A percentile compares a stretch with the other conserved stretches of the same genome.
phyloP scores from a whole-genome alignment of 2,329 filamentous ascomycete species.

The Diaporthe ampelina region DNA sequence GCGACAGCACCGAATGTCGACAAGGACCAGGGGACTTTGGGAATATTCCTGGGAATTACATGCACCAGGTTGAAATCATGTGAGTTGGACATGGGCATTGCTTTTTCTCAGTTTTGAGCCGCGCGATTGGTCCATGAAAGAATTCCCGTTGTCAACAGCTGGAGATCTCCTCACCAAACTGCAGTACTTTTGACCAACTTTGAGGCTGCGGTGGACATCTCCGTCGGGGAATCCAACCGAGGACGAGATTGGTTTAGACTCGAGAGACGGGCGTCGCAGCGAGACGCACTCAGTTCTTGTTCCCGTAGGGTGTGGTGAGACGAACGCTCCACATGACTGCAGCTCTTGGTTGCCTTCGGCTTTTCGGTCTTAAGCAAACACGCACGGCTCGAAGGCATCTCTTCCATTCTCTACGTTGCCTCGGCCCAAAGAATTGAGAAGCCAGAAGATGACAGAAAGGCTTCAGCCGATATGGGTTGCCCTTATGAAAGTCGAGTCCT shows the following conservation, averaged over 20 bases:
- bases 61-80: conserved; percentile 23
- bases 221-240: not conserved
- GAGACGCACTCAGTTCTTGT: not conserved
- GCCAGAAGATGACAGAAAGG: not conserved
- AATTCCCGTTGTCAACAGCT: not conserved
- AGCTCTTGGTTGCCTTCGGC: not conserved
- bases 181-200: not conserved
- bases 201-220: not conserved
- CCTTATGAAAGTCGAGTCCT: conserved; percentile 1
- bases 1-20: not conserved
- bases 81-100: not conserved
- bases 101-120: not conserved
- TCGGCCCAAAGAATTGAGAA: not conserved
- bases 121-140: not conserved
- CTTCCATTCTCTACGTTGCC: not conserved
- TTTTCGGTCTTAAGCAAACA: not conserved
- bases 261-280: conserved; percentile 7
- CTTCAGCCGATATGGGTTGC: not conserved
- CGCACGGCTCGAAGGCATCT: not conserved
- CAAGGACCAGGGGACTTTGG: not conserved
- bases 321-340: conserved; percentile 26
- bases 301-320: conserved; percentile 16
- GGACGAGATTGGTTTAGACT: not conserved
- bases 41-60: not conserved
- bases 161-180: not conserved